Base-by-base conservation (phyloP, 257 asterid genomes). In the Anisodus tanguticus region DNA sequence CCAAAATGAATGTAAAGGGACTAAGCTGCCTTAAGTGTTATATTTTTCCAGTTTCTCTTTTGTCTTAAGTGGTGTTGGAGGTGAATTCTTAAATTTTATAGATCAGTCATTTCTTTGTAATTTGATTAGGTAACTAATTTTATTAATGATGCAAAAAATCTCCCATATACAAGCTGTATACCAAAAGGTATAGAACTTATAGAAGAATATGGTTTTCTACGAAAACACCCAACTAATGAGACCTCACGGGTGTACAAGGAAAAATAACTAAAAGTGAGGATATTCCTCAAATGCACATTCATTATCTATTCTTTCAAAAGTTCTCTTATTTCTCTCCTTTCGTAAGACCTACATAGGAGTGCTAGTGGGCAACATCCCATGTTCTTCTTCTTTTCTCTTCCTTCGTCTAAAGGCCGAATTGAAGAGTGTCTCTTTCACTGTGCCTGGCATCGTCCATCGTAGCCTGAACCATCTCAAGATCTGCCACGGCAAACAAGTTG, bases 391-490 rank as follows among this genome's bases (percentile, higher is more conserved):
- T 69, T 16, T 39, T 37, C 26, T 69, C 31, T 39, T 69, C 77
- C 77, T 37, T 68, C 53, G 7, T 15, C 31, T 16, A 16, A 39
- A 3, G 8, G 26, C 77, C 77, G 9, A 69, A 39, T 15, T 69
- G 53, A 9, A 49, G 55, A 49, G 12, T 49, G 55, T 11, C 55
- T 49, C 55, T 49, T 49, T 49, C 12, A 16, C 77, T 69, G 53
- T 68, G 53, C 54, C 77, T 69, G 77, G 3, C 53, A 69, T 39
- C 19, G 26, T 8, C 53, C 77, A 15, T 69, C 39, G 9, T 69
- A 39, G 77, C 53, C 77, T 69, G 53, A 69, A 39, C 51, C 31
- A 69, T 69, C 54, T 69, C 77, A 69, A 69, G 54, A 39, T 68
- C 76, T 39, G 26, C 77, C 77, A 37, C 4, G 51, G 12, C 3